phyloP scores from a whole-genome alignment of 2,329 filamentous ascomycete genomes.

The Simplicillium sp. region DNA sequence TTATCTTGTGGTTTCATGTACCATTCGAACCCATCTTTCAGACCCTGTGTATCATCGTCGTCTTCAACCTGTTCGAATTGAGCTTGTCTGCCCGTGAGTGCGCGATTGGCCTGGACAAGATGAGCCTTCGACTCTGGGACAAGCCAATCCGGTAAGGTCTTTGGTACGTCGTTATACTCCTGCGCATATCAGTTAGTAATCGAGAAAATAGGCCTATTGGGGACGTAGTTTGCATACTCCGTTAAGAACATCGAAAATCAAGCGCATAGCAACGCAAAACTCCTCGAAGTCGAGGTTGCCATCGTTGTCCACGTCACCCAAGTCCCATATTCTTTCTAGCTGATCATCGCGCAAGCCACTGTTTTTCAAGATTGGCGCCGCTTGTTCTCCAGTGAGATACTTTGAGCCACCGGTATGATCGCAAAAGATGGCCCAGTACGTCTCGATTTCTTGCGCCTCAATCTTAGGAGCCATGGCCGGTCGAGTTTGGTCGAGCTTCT shows the following conservation, averaged over 20 bases:
- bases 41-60: conserved; percentile 69
- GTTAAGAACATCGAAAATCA: conserved; percentile 96
- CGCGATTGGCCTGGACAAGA: conserved; percentile 73
- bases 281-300: conserved; percentile 98
- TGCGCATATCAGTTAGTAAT: conserved; percentile 23
- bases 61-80: conserved; percentile 81
- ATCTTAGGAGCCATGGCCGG: conserved; percentile 44
- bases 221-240: conserved; percentile 55
- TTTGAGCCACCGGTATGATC: conserved; percentile 50
- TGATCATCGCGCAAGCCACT: conserved; percentile 59
- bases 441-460: conserved; percentile 53
- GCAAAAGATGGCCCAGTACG: conserved; percentile 57
- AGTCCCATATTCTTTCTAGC: conserved; percentile 94
- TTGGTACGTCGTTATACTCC: conserved; percentile 88
- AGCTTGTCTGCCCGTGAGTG: conserved; percentile 68
- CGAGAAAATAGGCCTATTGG: neutral
- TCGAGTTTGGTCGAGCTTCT: conserved; percentile 12
- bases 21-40: conserved; percentile 98
- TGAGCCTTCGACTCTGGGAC: conserved; percentile 92
- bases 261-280: conserved; percentile 96
- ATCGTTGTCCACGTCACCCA: conserved; percentile 95
- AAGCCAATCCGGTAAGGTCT: conserved; percentile 84
- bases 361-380: conserved; percentile 54
- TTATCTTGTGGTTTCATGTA: conserved; percentile 95
- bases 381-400: conserved; percentile 51